A percentile compares a stretch with the other conserved stretches of the same genome.
These are phyloP conservation scores for Adenanthera pavonina DNA, from an alignment of 306 rosid genomes.

Conservation along the genomic window DNA sequence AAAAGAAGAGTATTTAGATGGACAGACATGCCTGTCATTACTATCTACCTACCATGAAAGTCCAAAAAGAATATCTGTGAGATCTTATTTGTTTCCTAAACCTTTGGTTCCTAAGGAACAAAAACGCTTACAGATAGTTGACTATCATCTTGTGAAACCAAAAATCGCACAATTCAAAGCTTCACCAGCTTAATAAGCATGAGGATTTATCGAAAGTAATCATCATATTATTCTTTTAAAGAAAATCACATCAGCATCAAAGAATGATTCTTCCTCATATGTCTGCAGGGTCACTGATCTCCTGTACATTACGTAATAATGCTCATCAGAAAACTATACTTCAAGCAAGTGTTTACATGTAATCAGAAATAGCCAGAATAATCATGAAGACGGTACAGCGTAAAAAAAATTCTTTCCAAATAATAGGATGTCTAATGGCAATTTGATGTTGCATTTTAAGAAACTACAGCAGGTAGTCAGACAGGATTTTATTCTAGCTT, in stretches of 20 bases:
- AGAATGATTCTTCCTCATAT: constrained; percentile 38
- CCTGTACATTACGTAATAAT: constrained; percentile 48
- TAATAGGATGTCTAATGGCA: neutral
- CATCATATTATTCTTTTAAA: constrained; percentile 17
- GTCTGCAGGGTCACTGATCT: constrained; percentile 53
- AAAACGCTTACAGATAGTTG: constrained; percentile 32
- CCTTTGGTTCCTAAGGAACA: constrained; percentile 27
- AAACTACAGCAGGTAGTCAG: neutral
- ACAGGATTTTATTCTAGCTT: neutral
- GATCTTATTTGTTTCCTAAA: constrained; percentile 39
- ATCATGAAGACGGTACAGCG: neutral
- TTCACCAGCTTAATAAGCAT: neutral
- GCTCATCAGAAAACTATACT: neutral
- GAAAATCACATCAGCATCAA: constrained; percentile 28
- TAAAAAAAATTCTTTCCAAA: neutral
- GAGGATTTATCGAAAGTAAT: neutral
- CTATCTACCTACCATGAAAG: constrained; percentile 14
- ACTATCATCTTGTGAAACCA: constrained; percentile 26
- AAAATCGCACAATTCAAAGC: constrained; percentile 28
- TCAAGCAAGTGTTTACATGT: neutral
- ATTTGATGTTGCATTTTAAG: neutral
- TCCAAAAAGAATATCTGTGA: constrained; percentile 13
- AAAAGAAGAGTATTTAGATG: too few relatives aligned
- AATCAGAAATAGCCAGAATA: neutral
- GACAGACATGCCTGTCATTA: too few relatives aligned